Conservation (phyloP, 257 asterid species). For the Ilex asprella region DNA sequence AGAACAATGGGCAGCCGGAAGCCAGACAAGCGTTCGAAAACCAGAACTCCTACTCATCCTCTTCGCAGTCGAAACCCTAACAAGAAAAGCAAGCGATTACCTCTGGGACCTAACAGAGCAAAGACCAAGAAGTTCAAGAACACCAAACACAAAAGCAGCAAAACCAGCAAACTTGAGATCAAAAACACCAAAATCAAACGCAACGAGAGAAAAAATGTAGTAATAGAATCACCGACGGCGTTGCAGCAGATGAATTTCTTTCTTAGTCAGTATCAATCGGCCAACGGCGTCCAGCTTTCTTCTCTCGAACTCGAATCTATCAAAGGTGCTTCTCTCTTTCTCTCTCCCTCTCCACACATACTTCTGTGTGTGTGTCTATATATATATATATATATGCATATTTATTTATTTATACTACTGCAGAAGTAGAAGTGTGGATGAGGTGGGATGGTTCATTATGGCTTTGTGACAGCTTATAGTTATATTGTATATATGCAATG, state of each 20-base stretch:
- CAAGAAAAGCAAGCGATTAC: constrained; percentile 11
- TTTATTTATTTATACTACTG: too few relatives aligned
- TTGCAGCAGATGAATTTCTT: constrained; percentile 66
- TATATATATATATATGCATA: too few relatives aligned
- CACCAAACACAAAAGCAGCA: background rate
- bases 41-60: too few relatives aligned
- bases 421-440: too few relatives aligned
- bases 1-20: too few relatives aligned
- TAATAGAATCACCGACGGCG: constrained; percentile 32
- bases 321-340: constrained; percentile 37
- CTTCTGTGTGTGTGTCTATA: background rate
- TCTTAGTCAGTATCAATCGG: constrained; percentile 55
- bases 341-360: background rate
- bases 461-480: too few relatives aligned
- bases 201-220: constrained; percentile 6
- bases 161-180: constrained; percentile 17
- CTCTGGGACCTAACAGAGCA: constrained; percentile 27
- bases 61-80: too few relatives aligned
- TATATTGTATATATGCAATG: too few relatives aligned
- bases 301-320: constrained; percentile 71
- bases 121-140: constrained; percentile 10
- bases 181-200: constrained; percentile 21
- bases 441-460: too few relatives aligned
- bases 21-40: too few relatives aligned
- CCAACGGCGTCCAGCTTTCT: constrained; percentile 58